Percentiles rank a stretch among this genome's conserved stretches.
phyloP scores from a whole-genome alignment of 371 early-diverging fungal species.

The Haplosporangium sp. region DNA sequence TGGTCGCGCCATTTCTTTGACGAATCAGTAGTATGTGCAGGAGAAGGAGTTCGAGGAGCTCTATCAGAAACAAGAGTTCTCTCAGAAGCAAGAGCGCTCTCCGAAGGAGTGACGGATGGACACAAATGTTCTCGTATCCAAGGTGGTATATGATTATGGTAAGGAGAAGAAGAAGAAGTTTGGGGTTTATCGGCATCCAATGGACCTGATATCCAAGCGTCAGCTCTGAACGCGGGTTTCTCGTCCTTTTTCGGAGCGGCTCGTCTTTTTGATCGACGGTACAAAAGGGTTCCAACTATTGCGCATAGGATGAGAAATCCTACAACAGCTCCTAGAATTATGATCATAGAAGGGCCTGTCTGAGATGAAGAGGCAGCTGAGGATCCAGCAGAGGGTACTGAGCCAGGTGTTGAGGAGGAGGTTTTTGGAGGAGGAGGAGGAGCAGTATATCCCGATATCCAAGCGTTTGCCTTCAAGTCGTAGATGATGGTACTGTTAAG shows the following conservation, averaged over 20 bases:
- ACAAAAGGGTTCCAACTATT: not conserved
- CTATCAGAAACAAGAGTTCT: not conserved
- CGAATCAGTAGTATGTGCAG: not conserved
- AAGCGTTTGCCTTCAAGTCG: not conserved
- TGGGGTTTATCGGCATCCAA: not conserved
- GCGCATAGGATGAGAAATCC: not conserved
- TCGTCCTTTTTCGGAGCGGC: not conserved
- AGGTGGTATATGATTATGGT: no score
- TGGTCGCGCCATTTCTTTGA: not conserved
- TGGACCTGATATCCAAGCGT: conserved; percentile 2
- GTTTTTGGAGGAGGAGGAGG: not conserved
- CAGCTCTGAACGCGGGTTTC: not conserved
- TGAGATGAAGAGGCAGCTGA: not conserved
- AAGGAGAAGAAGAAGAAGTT: no score
- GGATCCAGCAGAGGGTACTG: not conserved
- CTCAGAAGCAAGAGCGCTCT: not conserved
- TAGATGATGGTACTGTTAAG: not conserved
- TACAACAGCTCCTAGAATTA: not conserved
- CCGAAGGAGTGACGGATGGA: no score
- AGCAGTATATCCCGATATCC: not conserved
- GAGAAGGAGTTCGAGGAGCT: not conserved
- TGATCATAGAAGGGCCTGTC: not conserved
- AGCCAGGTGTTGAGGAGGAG: not conserved
- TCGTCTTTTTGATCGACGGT: not conserved
- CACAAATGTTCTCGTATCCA: no score